Evolutionary conservation across 2,329 filamentous ascomycete species (phyloP).

Genomic region (Calonectria hawksworthii): DNA sequence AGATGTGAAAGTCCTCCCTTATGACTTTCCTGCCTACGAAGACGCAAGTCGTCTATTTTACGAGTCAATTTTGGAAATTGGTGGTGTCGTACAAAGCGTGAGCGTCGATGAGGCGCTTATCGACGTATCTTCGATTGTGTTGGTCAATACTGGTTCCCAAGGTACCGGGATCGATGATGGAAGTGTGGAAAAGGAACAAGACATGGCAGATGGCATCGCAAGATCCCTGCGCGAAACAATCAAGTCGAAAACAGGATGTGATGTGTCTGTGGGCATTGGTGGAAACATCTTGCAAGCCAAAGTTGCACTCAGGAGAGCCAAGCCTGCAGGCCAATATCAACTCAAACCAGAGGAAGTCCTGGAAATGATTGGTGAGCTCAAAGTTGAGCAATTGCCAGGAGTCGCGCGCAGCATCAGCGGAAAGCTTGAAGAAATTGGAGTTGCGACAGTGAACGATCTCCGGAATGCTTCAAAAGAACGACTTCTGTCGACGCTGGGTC

Average conservation of each 20-base stretch:
- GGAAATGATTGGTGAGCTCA: conserved; percentile 81
- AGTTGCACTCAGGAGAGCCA: conserved; percentile 89
- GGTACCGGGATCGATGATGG: conserved; percentile 75
- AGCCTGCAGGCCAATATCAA: conserved; percentile 93
- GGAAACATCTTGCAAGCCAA: conserved; percentile 93
- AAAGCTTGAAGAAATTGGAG: conserved; percentile 88
- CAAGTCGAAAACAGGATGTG: conserved; percentile 82
- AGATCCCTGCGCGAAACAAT: conserved; percentile 76
- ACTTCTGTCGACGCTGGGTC: conserved; percentile 80
- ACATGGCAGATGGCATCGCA: conserved; percentile 79
- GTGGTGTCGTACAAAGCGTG: conserved; percentile 92
- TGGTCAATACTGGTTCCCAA: conserved; percentile 75
- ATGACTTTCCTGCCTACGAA: conserved; percentile 96
- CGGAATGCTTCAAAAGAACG: conserved; percentile 82
- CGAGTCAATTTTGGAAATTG: conserved; percentile 82
- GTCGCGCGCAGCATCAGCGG: conserved; percentile 92
- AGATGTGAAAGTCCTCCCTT: conserved; percentile 89
- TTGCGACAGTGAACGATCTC: conserved; percentile 87
- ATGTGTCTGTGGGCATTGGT: conserved; percentile 94
- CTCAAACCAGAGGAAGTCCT: conserved; percentile 85
- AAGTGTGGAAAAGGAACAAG: conserved; percentile 82
- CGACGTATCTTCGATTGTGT: conserved; percentile 81
- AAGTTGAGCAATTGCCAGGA: conserved; percentile 86
- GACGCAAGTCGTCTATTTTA: conserved; percentile 92
- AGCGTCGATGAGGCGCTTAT: conserved; percentile 96